phyloP scores from a whole-genome alignment of 2,329 filamentous ascomycete species.

The Alternaria conjuncta region DNA sequence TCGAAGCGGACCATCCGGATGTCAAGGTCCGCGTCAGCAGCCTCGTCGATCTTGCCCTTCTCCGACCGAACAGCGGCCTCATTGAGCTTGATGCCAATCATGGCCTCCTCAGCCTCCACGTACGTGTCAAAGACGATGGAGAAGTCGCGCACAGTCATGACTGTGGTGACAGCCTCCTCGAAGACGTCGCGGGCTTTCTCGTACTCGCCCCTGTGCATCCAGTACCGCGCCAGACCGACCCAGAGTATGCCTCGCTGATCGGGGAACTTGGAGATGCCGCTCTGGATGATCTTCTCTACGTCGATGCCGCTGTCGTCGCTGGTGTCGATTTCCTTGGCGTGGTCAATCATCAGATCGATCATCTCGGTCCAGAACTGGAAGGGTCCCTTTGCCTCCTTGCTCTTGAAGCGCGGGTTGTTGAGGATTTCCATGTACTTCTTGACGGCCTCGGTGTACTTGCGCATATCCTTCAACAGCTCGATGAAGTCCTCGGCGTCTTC shows the following conservation, averaged over 20 bases:
- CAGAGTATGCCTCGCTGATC: slow-evolving; percentile 95
- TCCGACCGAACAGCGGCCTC: slow-evolving; percentile 80
- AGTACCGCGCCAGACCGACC: slow-evolving; percentile 94
- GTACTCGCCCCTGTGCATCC: slow-evolving; percentile 91
- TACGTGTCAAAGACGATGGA: slow-evolving; percentile 96
- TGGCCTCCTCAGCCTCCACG: slow-evolving; percentile 94
- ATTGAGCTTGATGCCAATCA: slow-evolving; percentile 91
- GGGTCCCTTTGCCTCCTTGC: slow-evolving; percentile 91
- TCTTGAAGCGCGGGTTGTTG: slow-evolving; percentile 88
- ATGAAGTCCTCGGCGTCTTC: slow-evolving; percentile 97
- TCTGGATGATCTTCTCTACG: slow-evolving; percentile 90
- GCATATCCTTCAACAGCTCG: slow-evolving; percentile 80
- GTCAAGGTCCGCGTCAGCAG: slow-evolving; percentile 92
- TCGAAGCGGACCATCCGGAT: slow-evolving; percentile 98
- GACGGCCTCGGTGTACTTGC: slow-evolving; percentile 88
- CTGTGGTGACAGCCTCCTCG: slow-evolving; percentile 94
- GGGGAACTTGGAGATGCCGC: slow-evolving; percentile 86
- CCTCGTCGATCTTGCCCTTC: slow-evolving; percentile 76
- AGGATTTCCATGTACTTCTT: slow-evolving; percentile 90
- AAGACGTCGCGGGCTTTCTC: slow-evolving; percentile 92
- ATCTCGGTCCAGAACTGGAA: slow-evolving; percentile 98
- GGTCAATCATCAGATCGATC: slow-evolving; percentile 90
- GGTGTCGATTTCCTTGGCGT: slow-evolving; percentile 84
- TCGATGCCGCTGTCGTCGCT: slow-evolving; percentile 83
- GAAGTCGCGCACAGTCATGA: slow-evolving; percentile 98